Base-by-base conservation (phyloP, 331 rosid genomes). In the Pyrus hybrid region DNA sequence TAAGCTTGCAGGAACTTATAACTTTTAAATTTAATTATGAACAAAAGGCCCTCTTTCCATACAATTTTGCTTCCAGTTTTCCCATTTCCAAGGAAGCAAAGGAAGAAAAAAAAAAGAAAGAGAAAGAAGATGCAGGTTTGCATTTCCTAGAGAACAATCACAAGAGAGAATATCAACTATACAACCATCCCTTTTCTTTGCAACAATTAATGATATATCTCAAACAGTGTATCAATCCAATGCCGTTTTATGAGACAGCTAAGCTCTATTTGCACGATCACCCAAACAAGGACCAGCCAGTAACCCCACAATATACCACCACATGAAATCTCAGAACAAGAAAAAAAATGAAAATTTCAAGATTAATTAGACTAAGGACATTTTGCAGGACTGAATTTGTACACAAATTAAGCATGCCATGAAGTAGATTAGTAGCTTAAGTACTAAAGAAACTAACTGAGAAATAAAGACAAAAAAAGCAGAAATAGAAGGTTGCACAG, bases 111-210 rank as follows among this genome's bases (percentile, higher is more conserved):
- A 61, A 18, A 16, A 1, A 25, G 63, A 28, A 23, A 21, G 51
- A 30, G 47, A 56, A 29, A 32, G 51, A 56, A 41, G 43, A 12
- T 33, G 58, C 58, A 43, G 4, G 28, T 28, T 32, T 78, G 63
- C 25, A 74, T 65, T 68, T 35, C 64, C 60, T 43, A 75, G 80
- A 75, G 76, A 74, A 80, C 67, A 80, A 69, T 75, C 76, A 51
- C 61, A 25, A 65, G 51, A 57, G 51, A 8, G 60, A 58, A 29
- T 57, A 74, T 73, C 58, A 58, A 26, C 23, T 17, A 61, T 33
- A 30, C 29, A 54, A 37, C 25, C 73, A 79, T 72, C 54, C 22
- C 23, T 33, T 56, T n/a, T 49, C 35, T 72, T 57, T 5, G 12
- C 8, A 54, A 54, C 67, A 21, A 3, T n/a, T 29, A 23, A 54